These are phyloP conservation scores for Iris pallida DNA, from an alignment of 116 monocot genomes.

Conservation along the genomic window DNA sequence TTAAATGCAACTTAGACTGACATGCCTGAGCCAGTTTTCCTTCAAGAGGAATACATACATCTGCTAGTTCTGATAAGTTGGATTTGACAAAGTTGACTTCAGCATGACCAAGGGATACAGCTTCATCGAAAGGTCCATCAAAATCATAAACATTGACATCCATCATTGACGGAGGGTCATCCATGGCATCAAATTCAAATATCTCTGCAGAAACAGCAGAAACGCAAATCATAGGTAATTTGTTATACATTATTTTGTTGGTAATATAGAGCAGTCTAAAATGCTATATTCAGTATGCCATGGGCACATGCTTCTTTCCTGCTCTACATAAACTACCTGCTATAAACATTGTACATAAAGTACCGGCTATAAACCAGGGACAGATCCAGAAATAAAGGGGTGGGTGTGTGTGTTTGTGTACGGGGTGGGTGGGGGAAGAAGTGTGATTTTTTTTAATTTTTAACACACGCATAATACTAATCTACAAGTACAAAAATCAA, in stretches of 20 bases:
- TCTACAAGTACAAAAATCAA: too few species aligned
- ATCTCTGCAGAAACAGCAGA: constrained; percentile 55
- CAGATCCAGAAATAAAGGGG: too few species aligned
- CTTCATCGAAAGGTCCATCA: constrained; percentile 90
- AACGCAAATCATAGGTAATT: not conserved
- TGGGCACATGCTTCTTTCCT: too few species aligned
- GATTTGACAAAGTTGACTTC: constrained; percentile 93
- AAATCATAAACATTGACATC: constrained; percentile 80
- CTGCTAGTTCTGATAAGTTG: constrained; percentile 77
- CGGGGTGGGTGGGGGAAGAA: too few species aligned
- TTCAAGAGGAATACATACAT: constrained; percentile 80
- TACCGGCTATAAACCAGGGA: too few species aligned
- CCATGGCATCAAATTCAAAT: constrained; percentile 97
- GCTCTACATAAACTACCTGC: too few species aligned
- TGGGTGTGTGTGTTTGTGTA: too few species aligned
- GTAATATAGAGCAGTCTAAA: not conserved
- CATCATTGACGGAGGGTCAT: constrained; percentile 90
- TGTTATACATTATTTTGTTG: not conserved
- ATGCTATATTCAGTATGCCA: too few species aligned
- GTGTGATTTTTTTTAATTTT: too few species aligned
- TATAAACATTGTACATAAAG: too few species aligned
- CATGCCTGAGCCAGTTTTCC: constrained; percentile 82
- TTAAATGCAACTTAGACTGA: constrained; percentile 80
- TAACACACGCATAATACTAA: too few species aligned
- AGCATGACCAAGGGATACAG: constrained; percentile 68